Evolutionary conservation across 441 rosid species (phyloP).

Genomic region (Arabidopsis hybrid): DNA sequence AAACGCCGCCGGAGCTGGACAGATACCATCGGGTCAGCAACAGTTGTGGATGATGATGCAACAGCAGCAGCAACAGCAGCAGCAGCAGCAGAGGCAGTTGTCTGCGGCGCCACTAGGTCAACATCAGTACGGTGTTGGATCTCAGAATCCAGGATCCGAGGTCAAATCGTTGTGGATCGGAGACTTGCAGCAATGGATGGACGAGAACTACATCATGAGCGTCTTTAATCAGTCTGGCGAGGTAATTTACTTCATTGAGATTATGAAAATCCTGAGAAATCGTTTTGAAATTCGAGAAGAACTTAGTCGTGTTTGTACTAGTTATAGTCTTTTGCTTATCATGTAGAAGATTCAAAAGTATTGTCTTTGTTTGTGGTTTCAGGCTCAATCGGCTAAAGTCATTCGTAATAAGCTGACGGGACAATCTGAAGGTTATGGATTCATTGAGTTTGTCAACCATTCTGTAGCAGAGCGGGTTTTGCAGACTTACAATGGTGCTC

Average conservation of each 20-base stretch:
- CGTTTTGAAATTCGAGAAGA: background rate
- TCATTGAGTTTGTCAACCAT: slow-evolving; percentile 73
- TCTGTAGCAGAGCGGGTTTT: slow-evolving; percentile 80
- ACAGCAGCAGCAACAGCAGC: slow-evolving; percentile 54
- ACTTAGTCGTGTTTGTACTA: background rate
- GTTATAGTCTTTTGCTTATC: background rate
- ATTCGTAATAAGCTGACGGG: slow-evolving; percentile 78
- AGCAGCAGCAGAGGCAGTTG: slow-evolving; percentile 61
- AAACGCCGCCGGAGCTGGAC: slow-evolving; percentile 49
- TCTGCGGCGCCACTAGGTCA: slow-evolving; percentile 63
- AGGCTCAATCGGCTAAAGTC: slow-evolving; percentile 79
- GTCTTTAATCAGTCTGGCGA: slow-evolving; percentile 67
- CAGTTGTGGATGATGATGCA: slow-evolving; percentile 63
- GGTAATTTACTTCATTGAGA: slow-evolving; percentile 45
- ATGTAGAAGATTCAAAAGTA: background rate
- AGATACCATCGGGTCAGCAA: slow-evolving; percentile 48
- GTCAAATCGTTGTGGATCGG: slow-evolving; percentile 91
- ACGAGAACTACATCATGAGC: slow-evolving; percentile 67
- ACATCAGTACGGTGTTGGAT: slow-evolving; percentile 47
- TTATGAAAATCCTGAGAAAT: background rate
- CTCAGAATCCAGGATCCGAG: slow-evolving; percentile 52
- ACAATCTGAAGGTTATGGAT: slow-evolving; percentile 86
- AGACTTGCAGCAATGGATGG: slow-evolving; percentile 90
- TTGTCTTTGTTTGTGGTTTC: slow-evolving; percentile 1
- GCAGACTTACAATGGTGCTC: slow-evolving; percentile 75